Percentiles rank a stretch among this genome's conserved stretches.
Evolutionary conservation across 768 basidiomycete species (phyloP).

Genomic region (Termitomyces titanicus): DNA sequence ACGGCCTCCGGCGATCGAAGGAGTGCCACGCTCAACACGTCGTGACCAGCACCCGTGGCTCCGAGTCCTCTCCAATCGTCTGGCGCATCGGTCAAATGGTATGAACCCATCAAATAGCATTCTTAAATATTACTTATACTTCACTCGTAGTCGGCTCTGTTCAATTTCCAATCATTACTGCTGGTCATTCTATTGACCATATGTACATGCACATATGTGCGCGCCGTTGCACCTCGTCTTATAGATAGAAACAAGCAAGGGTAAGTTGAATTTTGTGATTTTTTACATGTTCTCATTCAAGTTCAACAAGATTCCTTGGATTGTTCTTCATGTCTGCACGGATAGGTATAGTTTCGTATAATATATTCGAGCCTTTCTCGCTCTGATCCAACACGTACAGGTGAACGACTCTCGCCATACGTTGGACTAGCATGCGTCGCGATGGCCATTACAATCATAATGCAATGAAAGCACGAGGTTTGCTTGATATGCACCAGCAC

Average conservation of each 20-base stretch:
- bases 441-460: slow-evolving; percentile 79
- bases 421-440: slow-evolving; percentile 89
- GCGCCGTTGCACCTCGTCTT: slow-evolving; percentile 84
- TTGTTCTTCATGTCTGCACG: slow-evolving; percentile 94
- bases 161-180: slow-evolving; percentile 96
- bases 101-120: neutral
- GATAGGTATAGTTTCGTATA: slow-evolving; percentile 60
- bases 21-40: too few species aligned
- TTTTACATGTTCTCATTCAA: neutral
- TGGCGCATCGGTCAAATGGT: slow-evolving; percentile 9
- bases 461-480: slow-evolving; percentile 31
- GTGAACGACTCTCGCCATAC: slow-evolving; percentile 94
- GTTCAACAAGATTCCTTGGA: slow-evolving; percentile 75
- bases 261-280: slow-evolving; percentile 39
- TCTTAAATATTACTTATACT: neutral
- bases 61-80: neutral
- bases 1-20: neutral
- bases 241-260: slow-evolving; percentile 95
- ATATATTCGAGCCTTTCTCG: neutral
- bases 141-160: slow-evolving; percentile 72
- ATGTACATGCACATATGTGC: slow-evolving; percentile 96
- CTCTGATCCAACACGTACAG: slow-evolving; percentile 33
- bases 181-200: slow-evolving; percentile 91
- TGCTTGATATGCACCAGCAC: neutral
- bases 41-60: too few species aligned